Conservation (phyloP, 306 rosid species). For the Crataegus laevigata region DNA sequence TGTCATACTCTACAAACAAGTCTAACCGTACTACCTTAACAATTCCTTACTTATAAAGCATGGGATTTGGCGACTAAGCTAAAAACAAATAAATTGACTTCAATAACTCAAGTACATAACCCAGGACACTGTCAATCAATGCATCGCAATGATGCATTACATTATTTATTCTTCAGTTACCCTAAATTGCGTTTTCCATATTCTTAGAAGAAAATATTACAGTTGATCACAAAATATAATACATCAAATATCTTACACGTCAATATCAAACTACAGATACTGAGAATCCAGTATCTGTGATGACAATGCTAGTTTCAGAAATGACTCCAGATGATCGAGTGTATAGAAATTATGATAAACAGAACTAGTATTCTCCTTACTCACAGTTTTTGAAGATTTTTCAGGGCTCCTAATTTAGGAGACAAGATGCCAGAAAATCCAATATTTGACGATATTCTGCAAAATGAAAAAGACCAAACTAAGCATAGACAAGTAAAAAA, state of each 20-base stretch:
- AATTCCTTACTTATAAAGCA: background rate
- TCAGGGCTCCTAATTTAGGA: conserved; percentile 61
- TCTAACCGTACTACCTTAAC: background rate
- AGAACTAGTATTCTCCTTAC: conserved; percentile 23
- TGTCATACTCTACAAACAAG: background rate
- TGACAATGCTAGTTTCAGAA: background rate
- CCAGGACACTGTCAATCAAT: background rate
- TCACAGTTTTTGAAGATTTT: conserved; percentile 62
- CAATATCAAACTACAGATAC: background rate
- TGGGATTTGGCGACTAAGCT: background rate
- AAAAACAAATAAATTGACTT: background rate
- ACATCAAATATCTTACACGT: background rate
- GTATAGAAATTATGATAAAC: background rate
- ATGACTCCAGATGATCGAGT: background rate
- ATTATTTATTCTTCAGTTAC: background rate
- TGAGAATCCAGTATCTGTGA: background rate
- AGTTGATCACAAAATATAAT: background rate
- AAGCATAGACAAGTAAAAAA: conserved; percentile 16
- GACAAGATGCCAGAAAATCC: conserved; percentile 76
- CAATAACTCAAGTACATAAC: background rate
- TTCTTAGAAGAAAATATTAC: background rate
- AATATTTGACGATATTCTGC: conserved; percentile 75
- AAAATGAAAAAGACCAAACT: conserved; percentile 15
- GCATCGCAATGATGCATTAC: background rate
- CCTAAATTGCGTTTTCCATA: background rate